Evolutionary conservation across 2,329 filamentous ascomycete species (phyloP), one percentile per base, ranked within the genome.

Genomic region (Aschersonia sp.): DNA sequence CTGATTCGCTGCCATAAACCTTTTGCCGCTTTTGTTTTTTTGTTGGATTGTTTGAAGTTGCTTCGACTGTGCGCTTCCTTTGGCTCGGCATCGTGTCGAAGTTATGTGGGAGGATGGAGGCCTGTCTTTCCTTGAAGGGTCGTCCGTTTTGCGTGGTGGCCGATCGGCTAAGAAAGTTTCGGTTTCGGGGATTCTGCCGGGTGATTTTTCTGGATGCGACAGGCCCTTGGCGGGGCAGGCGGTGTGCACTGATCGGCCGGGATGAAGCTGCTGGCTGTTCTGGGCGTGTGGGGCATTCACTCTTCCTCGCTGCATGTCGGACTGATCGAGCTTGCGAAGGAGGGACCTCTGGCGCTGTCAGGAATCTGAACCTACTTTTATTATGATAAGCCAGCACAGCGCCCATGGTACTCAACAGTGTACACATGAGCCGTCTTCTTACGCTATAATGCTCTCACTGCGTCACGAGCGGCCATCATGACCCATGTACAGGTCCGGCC

Each of bases 1-100:
- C 72, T n/a, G 69, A 72, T 49, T 71, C 70, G 65, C 72, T 76
- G 60, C 75, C 65, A 60, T 76, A 75, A 48, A 68, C 47, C 44
- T 48, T 55, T 50, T 69, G 68, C 45, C 62, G 59, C 60, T 68
- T 76, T 66, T 77, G 64, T 58, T 69, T 76, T 64, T 78, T 79
- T 29, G 63, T 62, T 0, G 73, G 73, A 11, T 68, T 64, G 43
- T 62, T 57, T 44, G 58, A 45, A 41, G 59, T 58, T 39, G 57
- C 54, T 8, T 63, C 58, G 31, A 53, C 54, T 42, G 57, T 46
- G 41, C 64, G 58, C 50, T 63, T 67, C 45, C 62, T 66, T 35
- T 58, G 57, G 2, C 61, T 60, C 37, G 59, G 62, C 64, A 67
- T 66, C 50, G 49, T 46, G 30, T 35, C 42, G 35, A 11, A 41